Evolutionary conservation across 169 alveolate genomes (phyloP).

Genomic region (Plasmodium chabaudi): DNA sequence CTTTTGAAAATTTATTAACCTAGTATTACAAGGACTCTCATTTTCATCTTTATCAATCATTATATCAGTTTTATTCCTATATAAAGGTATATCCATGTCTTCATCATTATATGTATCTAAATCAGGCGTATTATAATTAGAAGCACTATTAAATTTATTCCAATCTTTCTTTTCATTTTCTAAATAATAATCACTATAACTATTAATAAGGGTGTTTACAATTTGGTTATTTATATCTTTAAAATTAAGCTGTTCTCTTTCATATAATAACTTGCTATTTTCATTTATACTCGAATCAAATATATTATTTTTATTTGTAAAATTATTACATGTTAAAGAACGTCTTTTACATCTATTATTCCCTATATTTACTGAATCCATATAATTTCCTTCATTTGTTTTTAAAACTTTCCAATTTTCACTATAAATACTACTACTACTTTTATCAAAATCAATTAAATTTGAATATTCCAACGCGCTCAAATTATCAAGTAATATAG

Average conservation of each 20-base stretch:
- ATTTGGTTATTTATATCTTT: too few species aligned
- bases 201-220: too few species aligned
- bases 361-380: constrained; percentile 3
- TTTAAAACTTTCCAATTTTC: neutral
- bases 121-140: neutral
- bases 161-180: too few species aligned
- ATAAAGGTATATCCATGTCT: neutral
- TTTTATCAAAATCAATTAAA: constrained; percentile 1
- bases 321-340: neutral
- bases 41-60: neutral
- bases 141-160: too few species aligned
- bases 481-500: constrained; percentile 57
- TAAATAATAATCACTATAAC: too few species aligned
- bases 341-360: neutral
- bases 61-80: neutral
- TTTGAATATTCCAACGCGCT: constrained; percentile 12
- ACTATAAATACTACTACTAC: too few species aligned
- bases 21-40: neutral
- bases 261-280: neutral
- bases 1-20: neutral
- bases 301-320: neutral
- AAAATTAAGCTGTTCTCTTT: neutral
- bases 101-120: neutral
- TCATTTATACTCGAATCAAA: constrained; percentile 4
- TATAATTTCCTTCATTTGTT: neutral